phyloP scores from a whole-genome alignment of 345 rosid species.

The Salix arbutifolia region DNA sequence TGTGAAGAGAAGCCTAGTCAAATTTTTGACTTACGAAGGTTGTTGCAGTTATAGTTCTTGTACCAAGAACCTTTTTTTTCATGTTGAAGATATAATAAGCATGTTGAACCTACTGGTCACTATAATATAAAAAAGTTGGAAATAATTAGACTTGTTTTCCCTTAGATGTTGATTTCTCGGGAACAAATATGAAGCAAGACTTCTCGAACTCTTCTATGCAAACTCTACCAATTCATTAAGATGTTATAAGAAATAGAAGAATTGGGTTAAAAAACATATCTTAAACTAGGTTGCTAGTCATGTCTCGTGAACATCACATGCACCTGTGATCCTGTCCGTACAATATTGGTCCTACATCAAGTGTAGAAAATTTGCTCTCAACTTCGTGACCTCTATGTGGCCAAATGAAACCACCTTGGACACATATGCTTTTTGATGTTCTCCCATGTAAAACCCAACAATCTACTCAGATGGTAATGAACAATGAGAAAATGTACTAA shows the following conservation, averaged over 20 bases:
- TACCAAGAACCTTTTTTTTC: not conserved
- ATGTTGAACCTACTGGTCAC: no score
- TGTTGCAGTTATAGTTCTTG: not conserved
- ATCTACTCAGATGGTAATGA: no score
- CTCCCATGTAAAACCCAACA: no score
- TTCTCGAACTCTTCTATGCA: no score
- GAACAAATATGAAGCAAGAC: no score
- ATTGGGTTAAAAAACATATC: constrained; percentile 24
- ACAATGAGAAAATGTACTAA: no score
- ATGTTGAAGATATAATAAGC: no score
- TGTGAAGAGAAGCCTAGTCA: constrained; percentile 20
- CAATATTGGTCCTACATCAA: constrained; percentile 9
- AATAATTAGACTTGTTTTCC: no score
- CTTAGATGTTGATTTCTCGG: no score
- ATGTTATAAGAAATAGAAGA: constrained; percentile 13
- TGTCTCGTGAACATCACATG: constrained; percentile 42
- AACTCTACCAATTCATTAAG: no score
- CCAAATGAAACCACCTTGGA: not conserved
- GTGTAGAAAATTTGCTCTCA: not conserved
- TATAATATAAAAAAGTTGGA: no score
- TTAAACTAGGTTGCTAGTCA: constrained; percentile 31
- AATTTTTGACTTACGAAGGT: constrained; percentile 14
- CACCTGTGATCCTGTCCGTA: constrained; percentile 22
- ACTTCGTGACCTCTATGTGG: not conserved
- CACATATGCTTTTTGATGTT: no score